phyloP scores from a whole-genome alignment of 2,329 filamentous ascomycete genomes.

The Colletotrichum siamense region DNA sequence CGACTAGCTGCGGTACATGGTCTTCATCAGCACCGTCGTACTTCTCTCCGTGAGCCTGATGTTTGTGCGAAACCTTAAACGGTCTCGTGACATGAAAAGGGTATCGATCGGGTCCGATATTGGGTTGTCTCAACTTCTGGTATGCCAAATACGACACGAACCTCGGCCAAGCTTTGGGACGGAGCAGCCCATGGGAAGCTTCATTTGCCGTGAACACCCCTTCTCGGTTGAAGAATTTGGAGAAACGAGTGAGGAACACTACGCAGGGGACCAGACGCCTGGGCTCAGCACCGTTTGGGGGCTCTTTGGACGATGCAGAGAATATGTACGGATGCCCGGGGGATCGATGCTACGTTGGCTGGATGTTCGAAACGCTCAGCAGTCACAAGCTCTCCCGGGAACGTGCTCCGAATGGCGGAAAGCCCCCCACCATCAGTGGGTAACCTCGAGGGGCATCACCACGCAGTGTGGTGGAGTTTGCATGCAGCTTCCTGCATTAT shows the following conservation, averaged over 20 bases:
- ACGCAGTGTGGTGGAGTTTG: not conserved
- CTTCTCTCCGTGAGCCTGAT: not conserved
- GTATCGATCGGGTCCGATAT: not conserved
- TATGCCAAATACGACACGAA: not conserved
- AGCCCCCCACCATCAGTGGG: not conserved
- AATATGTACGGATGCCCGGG: not conserved
- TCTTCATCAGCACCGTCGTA: not conserved
- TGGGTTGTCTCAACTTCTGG: not conserved
- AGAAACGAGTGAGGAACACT: not conserved
- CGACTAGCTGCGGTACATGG: not conserved
- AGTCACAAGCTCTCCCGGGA: not conserved
- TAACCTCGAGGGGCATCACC: not conserved
- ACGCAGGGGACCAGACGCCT: not conserved
- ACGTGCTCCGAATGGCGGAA: not conserved
- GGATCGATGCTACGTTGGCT: constrained; percentile 3
- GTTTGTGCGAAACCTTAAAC: not conserved
- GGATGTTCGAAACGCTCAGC: constrained; percentile 10
- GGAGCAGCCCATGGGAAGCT: constrained; percentile 1
- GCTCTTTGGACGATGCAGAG: not conserved
- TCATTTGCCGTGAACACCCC: constrained; percentile 1
- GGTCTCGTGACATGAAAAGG: not conserved
- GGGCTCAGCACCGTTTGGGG: not conserved
- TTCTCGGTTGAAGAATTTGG: not conserved
- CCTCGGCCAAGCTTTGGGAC: not conserved
- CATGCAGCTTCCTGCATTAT: not conserved